Conservation (phyloP, 2,329 filamentous ascomycete genomes). For the Pseudogymnoascus sp. region DNA sequence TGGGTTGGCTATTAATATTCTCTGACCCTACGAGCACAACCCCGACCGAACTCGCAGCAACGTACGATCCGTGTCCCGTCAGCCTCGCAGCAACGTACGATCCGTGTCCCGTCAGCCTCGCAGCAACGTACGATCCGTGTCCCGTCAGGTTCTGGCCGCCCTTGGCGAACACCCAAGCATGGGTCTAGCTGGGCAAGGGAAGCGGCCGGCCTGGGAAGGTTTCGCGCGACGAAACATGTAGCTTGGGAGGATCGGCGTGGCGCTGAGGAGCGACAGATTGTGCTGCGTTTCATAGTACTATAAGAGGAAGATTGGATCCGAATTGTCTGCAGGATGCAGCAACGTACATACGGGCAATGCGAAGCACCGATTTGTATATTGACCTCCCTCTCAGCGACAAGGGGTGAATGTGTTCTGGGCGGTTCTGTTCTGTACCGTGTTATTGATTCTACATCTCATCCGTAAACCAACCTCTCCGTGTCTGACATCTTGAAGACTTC, state of each 20-base stretch:
- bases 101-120: slow-evolving; percentile 2
- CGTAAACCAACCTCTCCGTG: neutral
- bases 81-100: too few relatives aligned
- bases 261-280: neutral
- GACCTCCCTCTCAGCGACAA: neutral
- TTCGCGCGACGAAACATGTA: neutral
- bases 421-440: neutral
- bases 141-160: slow-evolving; percentile 1
- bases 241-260: neutral
- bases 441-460: neutral
- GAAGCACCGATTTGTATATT: neutral
- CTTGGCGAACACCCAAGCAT: neutral
- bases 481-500: neutral
- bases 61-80: neutral
- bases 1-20: neutral
- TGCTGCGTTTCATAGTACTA: neutral
- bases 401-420: neutral
- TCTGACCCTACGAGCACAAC: neutral
- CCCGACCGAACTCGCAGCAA: neutral
- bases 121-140: too few relatives aligned
- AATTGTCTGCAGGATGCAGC: neutral
- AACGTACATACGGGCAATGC: neutral
- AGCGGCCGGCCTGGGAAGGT: neutral
- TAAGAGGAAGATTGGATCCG: neutral
- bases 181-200: neutral